These are phyloP conservation scores for Erythrobasidium hasegawianum DNA, from an alignment of 1,284 basidiomycete species.

Conservation along the genomic window DNA sequence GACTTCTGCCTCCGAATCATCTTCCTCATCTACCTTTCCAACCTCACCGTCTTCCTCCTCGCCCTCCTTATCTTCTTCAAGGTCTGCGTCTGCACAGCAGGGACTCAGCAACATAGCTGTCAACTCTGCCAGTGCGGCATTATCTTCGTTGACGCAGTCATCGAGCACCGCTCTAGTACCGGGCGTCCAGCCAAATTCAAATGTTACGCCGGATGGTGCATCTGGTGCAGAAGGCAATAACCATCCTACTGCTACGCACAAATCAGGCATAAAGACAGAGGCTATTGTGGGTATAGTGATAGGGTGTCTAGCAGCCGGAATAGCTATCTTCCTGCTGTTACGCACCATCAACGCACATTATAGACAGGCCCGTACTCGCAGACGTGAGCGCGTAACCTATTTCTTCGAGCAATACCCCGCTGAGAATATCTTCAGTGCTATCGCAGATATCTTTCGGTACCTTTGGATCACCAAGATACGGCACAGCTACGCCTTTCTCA, in stretches of 20 bases:
- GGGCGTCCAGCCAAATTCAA: background rate
- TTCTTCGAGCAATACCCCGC: no score
- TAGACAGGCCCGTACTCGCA: background rate
- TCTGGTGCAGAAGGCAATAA: background rate
- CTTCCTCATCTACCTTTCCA: no score
- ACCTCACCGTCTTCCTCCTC: no score
- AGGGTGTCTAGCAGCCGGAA: background rate
- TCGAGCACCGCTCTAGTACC: background rate
- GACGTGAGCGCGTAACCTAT: background rate
- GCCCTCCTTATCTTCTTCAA: no score
- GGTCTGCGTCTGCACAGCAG: no score
- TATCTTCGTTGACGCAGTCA: background rate
- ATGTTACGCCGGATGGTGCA: background rate
- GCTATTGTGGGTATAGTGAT: background rate
- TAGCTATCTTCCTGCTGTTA: background rate
- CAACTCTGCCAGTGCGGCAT: no score
- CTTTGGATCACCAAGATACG: background rate
- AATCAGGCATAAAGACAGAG: background rate
- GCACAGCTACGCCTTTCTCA: background rate
- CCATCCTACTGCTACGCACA: background rate
- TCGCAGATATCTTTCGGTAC: background rate
- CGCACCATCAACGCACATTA: background rate
- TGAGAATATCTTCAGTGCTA: background rate
- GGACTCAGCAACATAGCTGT: no score
- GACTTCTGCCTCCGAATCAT: background rate